Evolutionary conservation across 2,329 filamentous ascomycete genomes (phyloP).

Genomic region (Fonsecaea monophora): DNA sequence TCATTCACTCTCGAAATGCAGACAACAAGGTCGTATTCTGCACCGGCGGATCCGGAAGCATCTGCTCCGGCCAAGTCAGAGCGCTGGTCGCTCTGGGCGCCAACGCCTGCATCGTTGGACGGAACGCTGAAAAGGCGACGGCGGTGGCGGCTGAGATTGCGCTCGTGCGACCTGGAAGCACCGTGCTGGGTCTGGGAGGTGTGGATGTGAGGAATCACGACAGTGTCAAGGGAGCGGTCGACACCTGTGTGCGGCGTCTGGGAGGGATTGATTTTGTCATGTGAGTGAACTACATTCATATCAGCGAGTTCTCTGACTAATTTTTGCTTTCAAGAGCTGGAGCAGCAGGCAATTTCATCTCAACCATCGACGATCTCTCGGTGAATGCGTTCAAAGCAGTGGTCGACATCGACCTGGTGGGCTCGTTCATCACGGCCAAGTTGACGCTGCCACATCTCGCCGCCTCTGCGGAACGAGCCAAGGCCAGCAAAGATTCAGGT

Average conservation of each 20-base stretch:
- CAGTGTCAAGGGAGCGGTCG: conserved; percentile 73
- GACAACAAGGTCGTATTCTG: conserved; percentile 84
- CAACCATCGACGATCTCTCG: conserved; percentile 16
- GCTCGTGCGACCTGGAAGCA: conserved; percentile 75
- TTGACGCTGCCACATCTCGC: conserved; percentile 27
- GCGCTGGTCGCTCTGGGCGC: conserved; percentile 88
- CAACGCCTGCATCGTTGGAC: conserved; percentile 89
- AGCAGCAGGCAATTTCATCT: conserved; percentile 30
- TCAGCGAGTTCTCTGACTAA: too few species aligned
- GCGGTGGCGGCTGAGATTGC: conserved; percentile 79
- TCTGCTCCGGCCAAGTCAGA: conserved; percentile 91
- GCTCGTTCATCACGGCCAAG: conserved; percentile 27
- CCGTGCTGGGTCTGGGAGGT: conserved; percentile 80
- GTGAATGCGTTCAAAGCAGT: conserved; percentile 29
- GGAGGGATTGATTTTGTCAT: conserved; percentile 91
- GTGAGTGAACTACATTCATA: conserved; percentile 56
- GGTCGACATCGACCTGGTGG: conserved; percentile 29
- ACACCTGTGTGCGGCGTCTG: conserved; percentile 78
- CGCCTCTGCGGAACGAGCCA: conserved; percentile 19
- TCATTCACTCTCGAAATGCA: background rate
- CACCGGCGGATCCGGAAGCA: conserved; percentile 88
- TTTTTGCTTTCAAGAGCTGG: conserved; percentile 19
- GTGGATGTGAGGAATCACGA: conserved; percentile 75
- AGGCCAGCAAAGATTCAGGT: conserved; percentile 11
- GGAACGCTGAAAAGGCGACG: conserved; percentile 87